Conservation (phyloP, 2,329 filamentous ascomycete species). For the Xylaria multiplex region DNA sequence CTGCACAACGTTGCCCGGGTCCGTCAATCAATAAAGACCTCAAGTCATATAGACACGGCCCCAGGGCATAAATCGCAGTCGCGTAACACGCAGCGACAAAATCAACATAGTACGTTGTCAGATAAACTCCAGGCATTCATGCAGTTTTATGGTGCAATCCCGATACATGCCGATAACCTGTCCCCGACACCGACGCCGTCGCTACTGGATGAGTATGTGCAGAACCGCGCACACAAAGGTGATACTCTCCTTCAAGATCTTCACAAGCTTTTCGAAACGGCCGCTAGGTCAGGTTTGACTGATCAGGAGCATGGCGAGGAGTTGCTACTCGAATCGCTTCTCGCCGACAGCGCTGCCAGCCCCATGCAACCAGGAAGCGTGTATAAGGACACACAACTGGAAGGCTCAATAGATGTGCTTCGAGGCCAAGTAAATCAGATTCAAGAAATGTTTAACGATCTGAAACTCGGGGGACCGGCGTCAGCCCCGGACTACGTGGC, state of each 20-base stretch:
- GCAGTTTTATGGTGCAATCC: constrained; percentile 42
- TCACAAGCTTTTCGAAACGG: constrained; percentile 44
- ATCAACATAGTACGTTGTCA: too few species aligned
- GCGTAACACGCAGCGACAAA: not conserved
- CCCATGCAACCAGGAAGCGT: constrained; percentile 34
- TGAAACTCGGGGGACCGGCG: constrained; percentile 35
- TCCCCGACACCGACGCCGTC: constrained; percentile 28
- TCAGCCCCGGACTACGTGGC: constrained; percentile 42
- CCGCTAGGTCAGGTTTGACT: constrained; percentile 41
- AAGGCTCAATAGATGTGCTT: constrained; percentile 45
- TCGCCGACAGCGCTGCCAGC: constrained; percentile 42
- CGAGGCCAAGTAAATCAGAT: constrained; percentile 41
- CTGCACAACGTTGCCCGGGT: constrained; percentile 26
- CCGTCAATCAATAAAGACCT: constrained; percentile 7
- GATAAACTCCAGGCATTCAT: constrained; percentile 34
- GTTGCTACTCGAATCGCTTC: constrained; percentile 43
- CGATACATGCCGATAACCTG: constrained; percentile 33
- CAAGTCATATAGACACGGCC: not conserved
- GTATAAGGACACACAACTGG: constrained; percentile 45
- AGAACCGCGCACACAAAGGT: constrained; percentile 43
- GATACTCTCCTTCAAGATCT: constrained; percentile 41
- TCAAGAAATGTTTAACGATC: constrained; percentile 36
- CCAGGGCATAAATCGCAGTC: constrained; percentile 1
- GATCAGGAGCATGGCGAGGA: constrained; percentile 42
- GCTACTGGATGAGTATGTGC: constrained; percentile 41